Evolutionary conservation across 1,284 basidiomycete species (phyloP), one percentile per base, ranked within the genome.

Genomic region (Austroboletus rostrupii): DNA sequence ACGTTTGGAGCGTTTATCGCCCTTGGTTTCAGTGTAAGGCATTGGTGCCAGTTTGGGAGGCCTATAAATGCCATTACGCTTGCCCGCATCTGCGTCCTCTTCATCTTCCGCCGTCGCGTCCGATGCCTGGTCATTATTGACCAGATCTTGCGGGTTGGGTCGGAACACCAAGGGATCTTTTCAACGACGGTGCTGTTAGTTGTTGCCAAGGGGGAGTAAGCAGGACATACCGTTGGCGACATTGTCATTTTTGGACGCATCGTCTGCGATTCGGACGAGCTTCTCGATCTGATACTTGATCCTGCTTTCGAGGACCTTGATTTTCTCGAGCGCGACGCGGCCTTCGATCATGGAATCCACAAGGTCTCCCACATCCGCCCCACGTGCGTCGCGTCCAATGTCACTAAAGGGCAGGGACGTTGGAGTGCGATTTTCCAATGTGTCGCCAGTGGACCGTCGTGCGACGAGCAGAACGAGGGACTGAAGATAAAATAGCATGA

Each of bases 201-300:
- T 23, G 39, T 33, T n/a, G 32, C 19, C 21, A 14, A 37, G 38
- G 47, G 23, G 32, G 26, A 38, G 21, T 17, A 36, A 54, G 36
- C 17, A 41, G 16, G 48, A 61, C 72, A 53, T 60, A 90, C 90
- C 91, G 59, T 92, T 84, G 12, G 79, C 70, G 17, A 79, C 71
- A 47, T 81, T 76, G 38, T 76, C 71, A 48, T 81, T 77, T 39
- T 76, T 73, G 11, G 78, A 73, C 2, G 77, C 70, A 31, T 80
- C 78, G 48, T 85, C 82, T 31, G 90, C 87, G 5, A 90, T 70
- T 49, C 83, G 79, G 29, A 94, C 79, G 19, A 97, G 80, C 67
- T 98, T 97, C 61, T 97, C 94, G 61, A 98, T 91, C 68, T 98
- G 95, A 67, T 98, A 97, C 53, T 83, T 85, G 78, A 98, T 87